Evolutionary conservation across 805 yeast genomes (phyloP).

Genomic region (Nakazawaea molendinolei): DNA sequence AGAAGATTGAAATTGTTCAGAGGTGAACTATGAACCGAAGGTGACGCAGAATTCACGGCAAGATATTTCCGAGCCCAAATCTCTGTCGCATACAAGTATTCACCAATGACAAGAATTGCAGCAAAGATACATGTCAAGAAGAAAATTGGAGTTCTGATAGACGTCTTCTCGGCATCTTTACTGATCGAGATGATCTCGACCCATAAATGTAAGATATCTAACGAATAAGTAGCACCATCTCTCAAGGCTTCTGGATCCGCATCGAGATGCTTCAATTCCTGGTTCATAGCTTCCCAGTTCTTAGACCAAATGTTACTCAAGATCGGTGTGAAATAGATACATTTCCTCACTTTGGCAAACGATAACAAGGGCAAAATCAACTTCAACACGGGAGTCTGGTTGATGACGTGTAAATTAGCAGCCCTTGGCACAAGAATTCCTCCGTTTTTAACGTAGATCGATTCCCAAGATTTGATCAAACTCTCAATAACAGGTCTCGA

Average conservation of each 20-base stretch:
- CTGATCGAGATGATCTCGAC: constrained; percentile 60
- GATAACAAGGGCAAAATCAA: constrained; percentile 59
- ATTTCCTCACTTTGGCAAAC: constrained; percentile 61
- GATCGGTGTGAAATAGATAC: constrained; percentile 55
- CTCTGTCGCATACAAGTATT: constrained; percentile 53
- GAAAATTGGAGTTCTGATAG: constrained; percentile 70
- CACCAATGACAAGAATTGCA: constrained; percentile 55
- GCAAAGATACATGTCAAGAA: constrained; percentile 67
- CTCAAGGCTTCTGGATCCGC: constrained; percentile 57
- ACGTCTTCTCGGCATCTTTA: constrained; percentile 58
- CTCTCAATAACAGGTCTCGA: constrained; percentile 52
- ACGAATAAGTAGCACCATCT: constrained; percentile 52
- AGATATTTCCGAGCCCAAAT: constrained; percentile 35
- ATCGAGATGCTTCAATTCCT: constrained; percentile 37
- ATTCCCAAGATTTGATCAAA: constrained; percentile 63
- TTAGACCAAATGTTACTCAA: constrained; percentile 54
- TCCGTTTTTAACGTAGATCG: constrained; percentile 50
- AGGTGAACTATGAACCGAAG: not conserved
- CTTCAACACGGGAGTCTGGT: constrained; percentile 50
- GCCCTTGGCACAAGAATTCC: constrained; percentile 54
- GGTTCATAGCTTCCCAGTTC: constrained; percentile 65
- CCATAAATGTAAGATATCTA: constrained; percentile 64
- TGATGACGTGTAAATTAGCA: constrained; percentile 40
- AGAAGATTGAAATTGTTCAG: constrained; percentile 13
- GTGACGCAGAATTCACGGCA: constrained; percentile 12